Percentiles rank a stretch among this genome's conserved stretches.
Conservation (phyloP, 768 basidiomycete species). For the Rhizopogon salebrosus region DNA sequence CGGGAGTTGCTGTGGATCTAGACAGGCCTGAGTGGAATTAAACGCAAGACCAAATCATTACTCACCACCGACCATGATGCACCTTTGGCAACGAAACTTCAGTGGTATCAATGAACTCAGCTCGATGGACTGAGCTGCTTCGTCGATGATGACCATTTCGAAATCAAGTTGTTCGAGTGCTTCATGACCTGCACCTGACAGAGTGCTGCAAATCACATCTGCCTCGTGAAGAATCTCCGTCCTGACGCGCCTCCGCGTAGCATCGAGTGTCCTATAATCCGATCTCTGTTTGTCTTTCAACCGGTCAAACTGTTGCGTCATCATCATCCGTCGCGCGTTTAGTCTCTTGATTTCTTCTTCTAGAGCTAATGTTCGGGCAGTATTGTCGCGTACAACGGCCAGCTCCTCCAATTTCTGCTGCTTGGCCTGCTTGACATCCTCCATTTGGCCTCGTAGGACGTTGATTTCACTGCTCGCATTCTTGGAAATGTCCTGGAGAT, state of each 20-base stretch:
- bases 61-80: conserved; percentile 89
- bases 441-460: conserved; percentile 59
- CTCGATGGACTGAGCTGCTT: conserved; percentile 96
- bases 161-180: conserved; percentile 79
- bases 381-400: conserved; percentile 49
- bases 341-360: conserved; percentile 68
- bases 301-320: conserved; percentile 69
- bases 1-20: conserved; percentile 90
- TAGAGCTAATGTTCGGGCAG: conserved; percentile 46
- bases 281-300: conserved; percentile 82
- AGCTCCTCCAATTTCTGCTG: conserved; percentile 61
- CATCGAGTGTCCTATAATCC: conserved; percentile 76
- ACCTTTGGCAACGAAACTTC: conserved; percentile 77
- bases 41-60: background rate
- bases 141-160: conserved; percentile 95
- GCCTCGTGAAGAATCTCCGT: conserved; percentile 78
- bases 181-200: conserved; percentile 92
- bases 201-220: conserved; percentile 90
- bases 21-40: background rate
- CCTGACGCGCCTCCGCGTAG: conserved; percentile 67
- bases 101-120: conserved; percentile 92
- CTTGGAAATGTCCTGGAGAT: conserved; percentile 33
- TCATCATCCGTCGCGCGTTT: conserved; percentile 53
- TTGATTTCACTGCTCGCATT: conserved; percentile 57
- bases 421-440: conserved; percentile 56